Evolutionary conservation across 139 green algal species (phyloP).

Genomic region (Coelastrella sp.): DNA sequence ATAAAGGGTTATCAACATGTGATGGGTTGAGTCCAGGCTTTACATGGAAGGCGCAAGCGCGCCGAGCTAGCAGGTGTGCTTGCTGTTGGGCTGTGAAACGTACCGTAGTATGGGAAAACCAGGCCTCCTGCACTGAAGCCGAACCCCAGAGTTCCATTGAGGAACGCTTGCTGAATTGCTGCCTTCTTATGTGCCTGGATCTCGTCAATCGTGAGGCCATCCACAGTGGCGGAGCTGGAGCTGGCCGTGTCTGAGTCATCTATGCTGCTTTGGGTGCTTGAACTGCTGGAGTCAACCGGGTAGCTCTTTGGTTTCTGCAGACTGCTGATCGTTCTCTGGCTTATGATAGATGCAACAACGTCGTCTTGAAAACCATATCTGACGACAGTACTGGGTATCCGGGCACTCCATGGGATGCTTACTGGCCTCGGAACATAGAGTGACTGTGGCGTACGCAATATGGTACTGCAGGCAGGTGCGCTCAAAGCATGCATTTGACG

Average conservation of each 20-base stretch:
- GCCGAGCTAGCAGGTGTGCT: not conserved
- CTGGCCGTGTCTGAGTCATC: not conserved
- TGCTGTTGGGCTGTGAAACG: constrained; percentile 39
- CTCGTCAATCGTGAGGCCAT: not conserved
- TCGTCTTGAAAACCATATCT: constrained; percentile 10
- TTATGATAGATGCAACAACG: constrained; percentile 3
- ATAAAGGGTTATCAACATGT: no score
- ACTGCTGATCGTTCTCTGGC: not conserved
- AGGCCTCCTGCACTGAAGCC: constrained; percentile 57
- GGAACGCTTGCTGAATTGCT: constrained; percentile 32
- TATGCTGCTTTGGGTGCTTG: not conserved
- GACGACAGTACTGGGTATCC: not conserved
- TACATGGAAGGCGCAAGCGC: no score
- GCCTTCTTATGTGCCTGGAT: constrained; percentile 7
- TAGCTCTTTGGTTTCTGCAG: not conserved
- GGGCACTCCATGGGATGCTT: not conserved
- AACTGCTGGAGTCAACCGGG: constrained; percentile 1
- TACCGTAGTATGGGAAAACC: constrained; percentile 66
- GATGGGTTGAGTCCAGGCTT: no score
- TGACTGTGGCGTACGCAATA: not conserved
- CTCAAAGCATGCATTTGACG: not conserved
- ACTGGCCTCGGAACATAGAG: not conserved
- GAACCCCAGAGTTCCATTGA: constrained; percentile 54
- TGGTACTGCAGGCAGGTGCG: not conserved
- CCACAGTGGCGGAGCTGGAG: not conserved